These are phyloP conservation scores for Gypsophila paniculata DNA, from an alignment of 179 eudicot species.

Conservation along the genomic window DNA sequence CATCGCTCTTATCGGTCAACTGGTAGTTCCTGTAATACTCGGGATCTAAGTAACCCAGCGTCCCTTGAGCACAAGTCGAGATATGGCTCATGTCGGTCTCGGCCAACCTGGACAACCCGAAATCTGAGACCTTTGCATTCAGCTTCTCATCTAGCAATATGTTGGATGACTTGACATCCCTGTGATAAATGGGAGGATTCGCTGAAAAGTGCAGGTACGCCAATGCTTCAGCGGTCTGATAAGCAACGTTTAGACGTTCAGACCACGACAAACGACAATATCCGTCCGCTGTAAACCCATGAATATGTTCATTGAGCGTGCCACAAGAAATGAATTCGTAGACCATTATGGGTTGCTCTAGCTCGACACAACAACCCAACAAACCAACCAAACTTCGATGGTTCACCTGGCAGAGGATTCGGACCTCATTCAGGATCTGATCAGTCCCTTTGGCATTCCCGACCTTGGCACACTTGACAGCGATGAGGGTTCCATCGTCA, in stretches of 20 bases:
- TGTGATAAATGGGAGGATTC: slow-evolving; percentile 63
- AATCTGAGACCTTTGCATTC: slow-evolving; percentile 69
- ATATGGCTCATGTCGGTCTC: slow-evolving; percentile 76
- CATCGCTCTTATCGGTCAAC: slow-evolving; percentile 74
- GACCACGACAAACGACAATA: slow-evolving; percentile 42
- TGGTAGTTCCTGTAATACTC: slow-evolving; percentile 80
- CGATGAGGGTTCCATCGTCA: slow-evolving; percentile 54
- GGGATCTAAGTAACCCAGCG: slow-evolving; percentile 70
- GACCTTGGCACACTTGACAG: slow-evolving; percentile 74
- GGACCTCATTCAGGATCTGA: slow-evolving; percentile 76
- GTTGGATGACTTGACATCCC: slow-evolving; percentile 78
- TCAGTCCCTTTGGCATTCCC: slow-evolving; percentile 75
- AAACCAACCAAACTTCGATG: slow-evolving; percentile 62
- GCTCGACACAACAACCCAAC: slow-evolving; percentile 85
- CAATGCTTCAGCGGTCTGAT: slow-evolving; percentile 64
- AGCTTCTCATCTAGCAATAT: slow-evolving; percentile 68
- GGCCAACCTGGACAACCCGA: slow-evolving; percentile 70
- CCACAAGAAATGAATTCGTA: slow-evolving; percentile 72
- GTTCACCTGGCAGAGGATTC: slow-evolving; percentile 76
- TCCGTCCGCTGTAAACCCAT: slow-evolving; percentile 24
- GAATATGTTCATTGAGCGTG: slow-evolving; percentile 51
- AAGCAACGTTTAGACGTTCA: slow-evolving; percentile 52
- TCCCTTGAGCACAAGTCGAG: slow-evolving; percentile 84
- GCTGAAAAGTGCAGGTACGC: slow-evolving; percentile 76
- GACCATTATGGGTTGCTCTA: slow-evolving; percentile 65